These are phyloP conservation scores for Phytopythium chamaehyphon DNA, from an alignment of 352 stramenopile species.

Conservation along the genomic window DNA sequence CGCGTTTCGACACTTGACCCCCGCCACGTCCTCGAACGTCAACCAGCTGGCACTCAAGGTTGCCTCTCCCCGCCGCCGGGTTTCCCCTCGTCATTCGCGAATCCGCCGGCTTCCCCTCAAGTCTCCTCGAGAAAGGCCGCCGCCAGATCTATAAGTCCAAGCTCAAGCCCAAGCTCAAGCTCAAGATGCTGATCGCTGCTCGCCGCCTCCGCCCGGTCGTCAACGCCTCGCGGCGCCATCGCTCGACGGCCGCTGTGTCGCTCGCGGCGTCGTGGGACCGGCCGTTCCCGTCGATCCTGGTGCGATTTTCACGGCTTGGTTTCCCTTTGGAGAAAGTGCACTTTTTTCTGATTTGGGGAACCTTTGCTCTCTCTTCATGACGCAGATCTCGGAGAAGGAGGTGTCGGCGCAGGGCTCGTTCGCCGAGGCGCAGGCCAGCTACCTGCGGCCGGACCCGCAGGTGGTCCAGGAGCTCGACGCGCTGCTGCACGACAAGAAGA, in stretches of 20 bases:
- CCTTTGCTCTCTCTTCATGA: background rate
- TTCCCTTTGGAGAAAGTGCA: background rate
- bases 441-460: constrained; percentile 80
- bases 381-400: constrained; percentile 66
- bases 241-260: constrained; percentile 33
- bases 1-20: constrained; percentile 7
- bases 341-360: background rate
- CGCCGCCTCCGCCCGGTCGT: constrained; percentile 16
- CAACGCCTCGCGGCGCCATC: background rate
- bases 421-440: constrained; percentile 85
- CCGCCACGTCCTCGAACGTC: background rate
- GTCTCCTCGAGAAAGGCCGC: constrained; percentile 2
- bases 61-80: background rate
- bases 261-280: constrained; percentile 68
- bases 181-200: constrained; percentile 27
- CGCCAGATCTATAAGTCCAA: too few relatives aligned
- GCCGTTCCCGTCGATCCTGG: constrained; percentile 75
- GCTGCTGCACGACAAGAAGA: constrained; percentile 89
- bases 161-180: too few relatives aligned
- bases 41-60: too few relatives aligned
- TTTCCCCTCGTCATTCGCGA: constrained; percentile 10
- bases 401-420: constrained; percentile 85
- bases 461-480: constrained; percentile 86
- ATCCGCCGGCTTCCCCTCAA: constrained; percentile 8
- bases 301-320: constrained; percentile 18